These are phyloP conservation scores for Gyrodon lividus DNA, from an alignment of 768 basidiomycete species.

Conservation along the genomic window DNA sequence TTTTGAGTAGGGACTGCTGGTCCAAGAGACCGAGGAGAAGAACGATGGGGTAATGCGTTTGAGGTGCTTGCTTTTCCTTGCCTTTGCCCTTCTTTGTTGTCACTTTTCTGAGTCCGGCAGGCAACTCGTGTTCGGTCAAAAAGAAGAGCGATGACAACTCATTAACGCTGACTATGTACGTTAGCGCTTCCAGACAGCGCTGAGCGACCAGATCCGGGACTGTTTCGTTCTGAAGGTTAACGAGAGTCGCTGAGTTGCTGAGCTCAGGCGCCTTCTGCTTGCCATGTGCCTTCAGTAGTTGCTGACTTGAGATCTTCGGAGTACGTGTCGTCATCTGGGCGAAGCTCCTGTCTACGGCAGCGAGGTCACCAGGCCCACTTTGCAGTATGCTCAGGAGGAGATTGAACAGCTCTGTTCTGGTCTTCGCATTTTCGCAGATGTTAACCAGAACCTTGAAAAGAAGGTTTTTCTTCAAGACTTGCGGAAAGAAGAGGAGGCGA, in stretches of 20 bases:
- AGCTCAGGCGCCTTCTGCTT: constrained; percentile 71
- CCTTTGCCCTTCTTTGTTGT: constrained; percentile 89
- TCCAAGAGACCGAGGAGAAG: constrained; percentile 86
- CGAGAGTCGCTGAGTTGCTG: constrained; percentile 46
- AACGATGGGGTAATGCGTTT: constrained; percentile 89
- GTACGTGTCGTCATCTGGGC: constrained; percentile 83
- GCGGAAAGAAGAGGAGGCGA: constrained; percentile 94
- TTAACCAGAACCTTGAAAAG: constrained; percentile 91
- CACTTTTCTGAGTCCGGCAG: constrained; percentile 67
- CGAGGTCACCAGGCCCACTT: constrained; percentile 91
- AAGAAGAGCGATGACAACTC: constrained; percentile 88
- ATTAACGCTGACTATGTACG: constrained; percentile 83
- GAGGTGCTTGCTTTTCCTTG: constrained; percentile 81
- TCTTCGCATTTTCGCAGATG: constrained; percentile 92
- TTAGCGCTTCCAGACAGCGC: constrained; percentile 88
- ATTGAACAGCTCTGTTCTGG: constrained; percentile 90
- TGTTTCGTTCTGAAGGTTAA: constrained; percentile 65
- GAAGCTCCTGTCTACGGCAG: constrained; percentile 91
- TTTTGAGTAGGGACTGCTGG: constrained; percentile 79
- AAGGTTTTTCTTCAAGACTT: constrained; percentile 79
- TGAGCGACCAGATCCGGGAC: constrained; percentile 93
- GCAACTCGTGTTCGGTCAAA: constrained; percentile 91
- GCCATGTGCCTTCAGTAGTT: constrained; percentile 47
- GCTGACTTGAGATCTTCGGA: constrained; percentile 46
- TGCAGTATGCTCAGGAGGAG: constrained; percentile 91